These are phyloP conservation scores for Hygrocybe punicea DNA, from an alignment of 768 basidiomycete species.

Conservation along the genomic window DNA sequence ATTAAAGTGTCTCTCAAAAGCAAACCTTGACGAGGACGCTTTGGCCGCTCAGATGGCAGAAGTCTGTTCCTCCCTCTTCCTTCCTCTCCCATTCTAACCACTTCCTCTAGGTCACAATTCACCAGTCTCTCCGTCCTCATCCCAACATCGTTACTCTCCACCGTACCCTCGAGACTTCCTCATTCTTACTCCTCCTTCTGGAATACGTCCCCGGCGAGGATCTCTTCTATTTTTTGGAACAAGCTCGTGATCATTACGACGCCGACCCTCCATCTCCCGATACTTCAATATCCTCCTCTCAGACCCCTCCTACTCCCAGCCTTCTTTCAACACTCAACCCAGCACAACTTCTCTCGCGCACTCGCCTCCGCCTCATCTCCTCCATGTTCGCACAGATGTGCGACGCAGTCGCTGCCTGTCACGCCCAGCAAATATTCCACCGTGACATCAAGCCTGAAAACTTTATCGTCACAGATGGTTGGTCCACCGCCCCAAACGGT, in stretches of 20 bases:
- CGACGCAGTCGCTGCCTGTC: slow-evolving; percentile 92
- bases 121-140: slow-evolving; percentile 86
- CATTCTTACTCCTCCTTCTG: slow-evolving; percentile 87
- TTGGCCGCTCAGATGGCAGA: slow-evolving; percentile 88
- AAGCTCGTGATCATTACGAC: slow-evolving; percentile 84
- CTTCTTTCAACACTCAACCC: slow-evolving; percentile 81
- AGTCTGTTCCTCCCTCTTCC: slow-evolving; percentile 39
- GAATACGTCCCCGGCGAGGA: slow-evolving; percentile 98
- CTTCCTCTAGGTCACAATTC: slow-evolving; percentile 73
- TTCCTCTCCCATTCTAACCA: slow-evolving; percentile 6
- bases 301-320: slow-evolving; percentile 90
- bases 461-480: slow-evolving; percentile 89
- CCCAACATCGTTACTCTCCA: slow-evolving; percentile 94
- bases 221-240: slow-evolving; percentile 97
- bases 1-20: slow-evolving; percentile 95
- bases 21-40: slow-evolving; percentile 85
- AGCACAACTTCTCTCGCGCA: slow-evolving; percentile 77
- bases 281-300: slow-evolving; percentile 45
- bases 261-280: slow-evolving; percentile 43
- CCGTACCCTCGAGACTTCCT: slow-evolving; percentile 86
- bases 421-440: slow-evolving; percentile 86
- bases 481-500: slow-evolving; percentile 50
- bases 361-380: slow-evolving; percentile 86
- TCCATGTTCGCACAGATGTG: slow-evolving; percentile 99
- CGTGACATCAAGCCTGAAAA: slow-evolving; percentile 99